Conservation (phyloP, 371 early-diverging fungal genomes). For the Mortierella sp. region DNA sequence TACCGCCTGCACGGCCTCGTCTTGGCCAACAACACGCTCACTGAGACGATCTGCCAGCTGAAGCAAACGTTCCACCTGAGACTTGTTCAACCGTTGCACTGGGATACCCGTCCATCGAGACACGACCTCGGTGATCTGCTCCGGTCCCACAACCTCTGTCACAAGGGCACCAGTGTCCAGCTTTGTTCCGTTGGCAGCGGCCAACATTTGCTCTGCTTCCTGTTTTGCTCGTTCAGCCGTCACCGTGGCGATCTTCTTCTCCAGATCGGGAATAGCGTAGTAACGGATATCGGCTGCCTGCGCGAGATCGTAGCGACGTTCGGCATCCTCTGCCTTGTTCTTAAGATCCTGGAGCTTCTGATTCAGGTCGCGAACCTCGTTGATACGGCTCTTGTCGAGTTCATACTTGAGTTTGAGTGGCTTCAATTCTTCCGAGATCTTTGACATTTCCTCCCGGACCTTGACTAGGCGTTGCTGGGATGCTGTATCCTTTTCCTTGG, state of each 20-base stretch:
- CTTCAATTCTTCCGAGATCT: constrained; percentile 83
- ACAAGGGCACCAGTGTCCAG: constrained; percentile 57
- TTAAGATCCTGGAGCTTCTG: constrained; percentile 90
- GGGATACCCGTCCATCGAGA: constrained; percentile 93
- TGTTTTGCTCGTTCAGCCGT: constrained; percentile 66
- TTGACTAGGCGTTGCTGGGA: constrained; percentile 81
- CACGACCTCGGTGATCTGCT: constrained; percentile 89
- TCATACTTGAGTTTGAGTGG: constrained; percentile 91
- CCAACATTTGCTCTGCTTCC: constrained; percentile 63
- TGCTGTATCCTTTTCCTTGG: constrained; percentile 90
- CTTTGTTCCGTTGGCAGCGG: constrained; percentile 55
- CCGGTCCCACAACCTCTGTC: constrained; percentile 86
- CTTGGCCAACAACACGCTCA: constrained; percentile 88
- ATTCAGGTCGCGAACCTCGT: constrained; percentile 87
- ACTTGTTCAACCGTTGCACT: constrained; percentile 77
- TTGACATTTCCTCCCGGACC: constrained; percentile 86
- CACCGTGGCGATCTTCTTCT: constrained; percentile 71
- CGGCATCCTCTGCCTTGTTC: constrained; percentile 87
- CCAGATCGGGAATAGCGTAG: constrained; percentile 89
- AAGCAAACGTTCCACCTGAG: constrained; percentile 84
- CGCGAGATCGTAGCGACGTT: constrained; percentile 78
- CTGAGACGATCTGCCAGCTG: constrained; percentile 79
- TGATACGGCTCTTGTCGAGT: constrained; percentile 83
- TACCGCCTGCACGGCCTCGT: constrained; percentile 80
- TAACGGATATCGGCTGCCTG: constrained; percentile 87